Conservation (phyloP, 2,329 filamentous ascomycete species). For the Cladophialophora yegresii region DNA sequence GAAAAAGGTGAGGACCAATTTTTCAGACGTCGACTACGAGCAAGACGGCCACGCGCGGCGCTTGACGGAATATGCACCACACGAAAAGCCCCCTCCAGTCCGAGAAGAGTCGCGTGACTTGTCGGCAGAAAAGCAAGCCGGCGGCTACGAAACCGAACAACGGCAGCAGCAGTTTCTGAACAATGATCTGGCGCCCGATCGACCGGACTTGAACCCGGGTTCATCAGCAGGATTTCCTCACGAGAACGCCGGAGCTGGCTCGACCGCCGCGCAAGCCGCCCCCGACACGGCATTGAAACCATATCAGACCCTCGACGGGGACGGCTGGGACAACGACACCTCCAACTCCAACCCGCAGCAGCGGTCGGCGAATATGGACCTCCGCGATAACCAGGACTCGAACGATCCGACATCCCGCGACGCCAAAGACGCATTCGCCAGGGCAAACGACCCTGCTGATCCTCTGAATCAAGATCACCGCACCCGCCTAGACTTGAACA, state of each 20-base stretch:
- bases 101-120: constrained; percentile 12
- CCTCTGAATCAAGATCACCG: constrained; percentile 17
- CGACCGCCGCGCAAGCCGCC: not conserved
- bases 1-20: constrained; percentile 32
- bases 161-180: constrained; percentile 1
- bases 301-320: constrained; percentile 26
- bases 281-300: constrained; percentile 20
- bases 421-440: constrained; percentile 29
- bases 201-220: not conserved
- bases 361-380: not conserved
- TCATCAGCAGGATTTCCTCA: not conserved
- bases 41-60: constrained; percentile 25
- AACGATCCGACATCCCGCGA: constrained; percentile 27
- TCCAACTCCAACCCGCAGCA: constrained; percentile 4
- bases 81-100: constrained; percentile 22
- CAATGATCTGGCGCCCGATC: not conserved
- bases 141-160: not conserved
- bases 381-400: not conserved
- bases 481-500: not conserved
- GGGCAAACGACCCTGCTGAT: constrained; percentile 29
- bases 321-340: constrained; percentile 24
- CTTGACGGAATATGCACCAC: constrained; percentile 35
- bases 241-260: constrained; percentile 1
- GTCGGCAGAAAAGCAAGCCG: not conserved
- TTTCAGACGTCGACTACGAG: constrained; percentile 34